phyloP scores from a whole-genome alignment of 2,329 filamentous ascomycete genomes.

The Cladosporium sp. region DNA sequence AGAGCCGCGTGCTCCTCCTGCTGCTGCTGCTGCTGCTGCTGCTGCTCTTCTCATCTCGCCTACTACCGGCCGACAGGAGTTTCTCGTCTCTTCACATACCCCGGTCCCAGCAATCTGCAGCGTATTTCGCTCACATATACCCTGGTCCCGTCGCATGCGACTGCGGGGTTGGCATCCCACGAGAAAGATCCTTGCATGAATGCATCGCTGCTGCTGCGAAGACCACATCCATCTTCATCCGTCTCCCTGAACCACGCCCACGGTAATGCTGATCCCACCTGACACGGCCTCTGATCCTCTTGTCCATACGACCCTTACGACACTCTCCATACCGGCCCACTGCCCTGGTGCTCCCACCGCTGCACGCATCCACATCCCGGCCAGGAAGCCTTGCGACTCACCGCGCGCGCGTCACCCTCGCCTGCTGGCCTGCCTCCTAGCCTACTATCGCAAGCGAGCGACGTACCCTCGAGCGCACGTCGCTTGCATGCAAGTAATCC shows the following conservation, averaged over 20 bases:
- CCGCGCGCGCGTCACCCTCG: slow-evolving; percentile 2
- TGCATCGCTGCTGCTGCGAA: background rate
- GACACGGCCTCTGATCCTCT: slow-evolving; percentile 2
- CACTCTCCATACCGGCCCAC: background rate
- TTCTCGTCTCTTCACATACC: background rate
- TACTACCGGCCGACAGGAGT: background rate
- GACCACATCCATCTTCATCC: background rate
- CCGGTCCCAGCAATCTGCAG: slow-evolving; percentile 13
- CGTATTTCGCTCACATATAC: slow-evolving; percentile 5
- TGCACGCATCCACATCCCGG: background rate
- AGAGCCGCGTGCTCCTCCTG: background rate
- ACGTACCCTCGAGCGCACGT: slow-evolving; percentile 9
- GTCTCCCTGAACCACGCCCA: background rate
- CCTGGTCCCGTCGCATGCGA: slow-evolving; percentile 8
- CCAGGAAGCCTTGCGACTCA: slow-evolving; percentile 8
- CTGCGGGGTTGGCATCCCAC: slow-evolving; percentile 14
- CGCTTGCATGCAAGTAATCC: slow-evolving; percentile 20
- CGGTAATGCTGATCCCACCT: slow-evolving; percentile 15
- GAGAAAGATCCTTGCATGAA: slow-evolving; percentile 18
- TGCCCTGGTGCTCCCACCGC: slow-evolving; percentile 2
- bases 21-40: background rate
- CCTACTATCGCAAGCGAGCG: background rate
- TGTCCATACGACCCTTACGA: background rate
- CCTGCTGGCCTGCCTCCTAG: background rate
- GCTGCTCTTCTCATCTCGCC: background rate